Evolutionary conservation across 1,284 basidiomycete genomes (phyloP), one percentile per base, ranked within the genome.

Genomic region (Exobasidium rhododendri): DNA sequence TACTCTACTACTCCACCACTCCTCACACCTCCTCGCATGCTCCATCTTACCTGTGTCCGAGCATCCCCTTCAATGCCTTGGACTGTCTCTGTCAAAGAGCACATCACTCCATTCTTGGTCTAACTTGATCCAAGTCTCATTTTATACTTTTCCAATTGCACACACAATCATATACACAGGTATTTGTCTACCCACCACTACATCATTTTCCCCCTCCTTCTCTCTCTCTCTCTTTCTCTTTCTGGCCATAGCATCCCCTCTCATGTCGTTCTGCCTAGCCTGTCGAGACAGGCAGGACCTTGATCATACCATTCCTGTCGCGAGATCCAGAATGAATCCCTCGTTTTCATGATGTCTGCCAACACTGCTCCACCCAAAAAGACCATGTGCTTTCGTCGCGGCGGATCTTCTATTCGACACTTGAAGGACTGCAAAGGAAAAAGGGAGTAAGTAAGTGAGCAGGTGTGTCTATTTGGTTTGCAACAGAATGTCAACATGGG

Each of bases 321-420:
- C 56, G 70, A 73, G 58, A 78, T 71, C 80, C 94, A 97, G 84
- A 97, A 97, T 75, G 91, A 89, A 76, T 92, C 87, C 44, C 92
- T 86, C 77, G 85, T 85, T 83, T 96, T 97, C 94, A 98, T 97
- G 82, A 98, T 97, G 81, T 98, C 94, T 3, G 94, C 94, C 24
- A 81, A 62, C 11, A 81, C 81, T 1, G 80, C 94, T 58, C 94
- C 94, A 43, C 96, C 94, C 11, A 98, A 85, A 87, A 97, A 98
- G 57, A 97, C 94, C 93, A 97, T 97, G 68, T 97, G 94, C 83
- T 97, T 97, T 80, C 96, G 86, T 76, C 93, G 88, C 29, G 94
- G 94, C 20, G 94, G 93, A 81, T 98, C 94, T 82, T 98, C 94
- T 76, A 98, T 97, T 50, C 89, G 87, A 79, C 97, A 93, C 84